Base-by-base conservation (phyloP, 805 yeast species). In the Kluyveromyces wickerhamii region DNA sequence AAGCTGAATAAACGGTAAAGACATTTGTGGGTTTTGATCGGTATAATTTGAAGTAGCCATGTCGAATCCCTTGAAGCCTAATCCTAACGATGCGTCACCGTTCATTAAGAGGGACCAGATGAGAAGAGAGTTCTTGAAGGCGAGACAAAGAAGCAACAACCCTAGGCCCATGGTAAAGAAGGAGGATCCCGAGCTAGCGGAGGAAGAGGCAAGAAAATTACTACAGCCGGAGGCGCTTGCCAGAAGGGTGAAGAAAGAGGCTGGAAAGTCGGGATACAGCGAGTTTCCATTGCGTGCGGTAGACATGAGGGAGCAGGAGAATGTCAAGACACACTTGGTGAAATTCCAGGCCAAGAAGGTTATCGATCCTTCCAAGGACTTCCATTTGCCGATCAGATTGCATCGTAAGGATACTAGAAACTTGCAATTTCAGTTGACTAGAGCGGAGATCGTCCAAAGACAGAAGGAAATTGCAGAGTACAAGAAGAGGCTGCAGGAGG, bases 341-440 rank as follows among this genome's bases (percentile, higher is more conserved):
- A 80, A 80, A 57, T 86, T 89, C 51, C 94, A 81, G 50, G 69
- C 82, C 21, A 75, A 76, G 39, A 71, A 74, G 47, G 69, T 72
- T 29, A 79, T 92, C 22, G 85, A 85, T 43, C 89, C 92, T 8
- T 60, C 66, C 25, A 62, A 65, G 22, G 77, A 77, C 41, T 92
- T 89, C 56, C 78, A 76, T 37, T 72, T 72, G 39, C 98, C 98
- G 0, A 79, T 88, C 13, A 66, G 96, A 47, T 63, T 89, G 52
- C 96, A 88, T 57, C 71, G 97, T 47, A 88, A 89, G 53, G 97
- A 89, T 58, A 96, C 98, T 1, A 74, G 86, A 51, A 84, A 85
- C 54, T 65, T 89, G 52, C 96, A 88, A 55, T 83, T 83, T 52
- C 94, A 86, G 57, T 65, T 86, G 47, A 77, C 88, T 2, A 62